Evolutionary conservation across 1,139 yeast species (phyloP).

Genomic region (Scheffersomyces quercinus): DNA sequence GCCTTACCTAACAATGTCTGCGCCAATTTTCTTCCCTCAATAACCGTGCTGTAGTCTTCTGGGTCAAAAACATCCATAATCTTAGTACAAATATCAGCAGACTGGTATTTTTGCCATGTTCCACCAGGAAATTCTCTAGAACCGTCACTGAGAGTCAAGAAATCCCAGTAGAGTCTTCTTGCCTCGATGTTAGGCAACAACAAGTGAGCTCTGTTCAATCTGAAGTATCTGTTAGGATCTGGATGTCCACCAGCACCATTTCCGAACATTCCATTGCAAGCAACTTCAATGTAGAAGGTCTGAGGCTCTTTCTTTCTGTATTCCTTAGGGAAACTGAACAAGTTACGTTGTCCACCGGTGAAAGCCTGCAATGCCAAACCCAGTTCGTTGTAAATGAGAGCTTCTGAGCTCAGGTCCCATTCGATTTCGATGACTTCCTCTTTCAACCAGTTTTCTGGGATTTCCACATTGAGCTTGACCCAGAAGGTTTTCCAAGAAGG

Average conservation of each 20-base stretch:
- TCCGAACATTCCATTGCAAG: constrained; percentile 96
- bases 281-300: constrained; percentile 80
- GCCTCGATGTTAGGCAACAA: constrained; percentile 83
- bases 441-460: constrained; percentile 62
- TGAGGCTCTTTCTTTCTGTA: constrained; percentile 43
- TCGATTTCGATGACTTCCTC: constrained; percentile 58
- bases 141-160: constrained; percentile 87
- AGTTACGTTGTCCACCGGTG: constrained; percentile 82
- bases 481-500: constrained; percentile 98
- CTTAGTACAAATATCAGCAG: constrained; percentile 71
- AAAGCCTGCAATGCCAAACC: constrained; percentile 82
- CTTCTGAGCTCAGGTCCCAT: constrained; percentile 90
- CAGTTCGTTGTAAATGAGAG: constrained; percentile 64
- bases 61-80: constrained; percentile 83
- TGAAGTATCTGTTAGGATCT: constrained; percentile 71
- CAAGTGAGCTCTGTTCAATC: constrained; percentile 68
- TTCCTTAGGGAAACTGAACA: constrained; percentile 64
- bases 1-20: constrained; percentile 61
- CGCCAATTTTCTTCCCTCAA: constrained; percentile 68
- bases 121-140: constrained; percentile 80
- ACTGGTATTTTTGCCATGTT: constrained; percentile 81
- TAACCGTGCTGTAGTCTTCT: constrained; percentile 47
- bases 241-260: constrained; percentile 63
- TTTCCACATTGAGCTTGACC: constrained; percentile 67
- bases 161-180: constrained; percentile 73